These are phyloP conservation scores for Monotropa hypopitys DNA, from an alignment of 179 eudicot species.

Conservation along the genomic window DNA sequence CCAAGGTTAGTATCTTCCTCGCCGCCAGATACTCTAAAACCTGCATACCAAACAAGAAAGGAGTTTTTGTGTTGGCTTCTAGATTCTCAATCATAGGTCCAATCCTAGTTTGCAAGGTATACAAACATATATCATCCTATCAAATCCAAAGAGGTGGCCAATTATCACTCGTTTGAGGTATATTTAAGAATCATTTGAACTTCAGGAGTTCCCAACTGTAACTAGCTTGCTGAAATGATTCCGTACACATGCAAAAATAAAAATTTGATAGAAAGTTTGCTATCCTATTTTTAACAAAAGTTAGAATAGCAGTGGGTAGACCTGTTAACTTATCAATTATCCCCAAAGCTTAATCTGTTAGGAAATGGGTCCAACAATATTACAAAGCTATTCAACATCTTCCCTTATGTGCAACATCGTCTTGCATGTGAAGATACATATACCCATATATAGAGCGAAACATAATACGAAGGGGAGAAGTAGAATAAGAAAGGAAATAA, in stretches of 20 bases:
- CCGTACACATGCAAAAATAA: neutral
- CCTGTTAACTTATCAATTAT: neutral
- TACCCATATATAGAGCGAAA: neutral
- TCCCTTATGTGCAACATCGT: neutral
- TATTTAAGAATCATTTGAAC: neutral
- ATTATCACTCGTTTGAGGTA: neutral
- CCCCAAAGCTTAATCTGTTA: neutral
- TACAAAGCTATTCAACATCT: neutral
- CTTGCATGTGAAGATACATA: neutral
- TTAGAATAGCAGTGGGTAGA: neutral
- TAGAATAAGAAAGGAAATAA: no score
- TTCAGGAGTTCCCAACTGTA: neutral
- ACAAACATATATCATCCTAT: no score
- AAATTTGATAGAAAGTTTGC: neutral
- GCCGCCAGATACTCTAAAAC: conserved; percentile 68
- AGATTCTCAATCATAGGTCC: neutral
- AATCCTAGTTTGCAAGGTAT: neutral
- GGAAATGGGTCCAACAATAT: neutral
- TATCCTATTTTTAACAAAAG: neutral
- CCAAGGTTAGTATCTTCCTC: conserved; percentile 60
- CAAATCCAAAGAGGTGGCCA: neutral
- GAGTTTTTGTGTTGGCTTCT: neutral
- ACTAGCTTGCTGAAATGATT: neutral
- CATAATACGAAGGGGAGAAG: no score
- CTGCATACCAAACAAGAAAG: conserved; percentile 25